Conservation (phyloP, 1,284 basidiomycete species). For the Ceratobasidium sp. region DNA sequence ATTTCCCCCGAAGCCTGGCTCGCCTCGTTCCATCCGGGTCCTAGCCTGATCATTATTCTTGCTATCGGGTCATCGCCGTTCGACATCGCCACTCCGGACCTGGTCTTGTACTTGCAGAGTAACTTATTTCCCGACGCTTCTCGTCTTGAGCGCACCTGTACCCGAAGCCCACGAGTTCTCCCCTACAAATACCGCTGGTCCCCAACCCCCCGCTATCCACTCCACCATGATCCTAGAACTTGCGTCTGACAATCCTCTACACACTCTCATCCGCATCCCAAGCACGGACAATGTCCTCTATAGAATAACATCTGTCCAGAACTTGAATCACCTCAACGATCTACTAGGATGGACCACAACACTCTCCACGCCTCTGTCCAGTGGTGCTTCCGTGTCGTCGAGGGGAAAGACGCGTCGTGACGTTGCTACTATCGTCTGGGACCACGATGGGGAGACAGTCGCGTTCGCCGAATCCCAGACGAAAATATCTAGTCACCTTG, state of each 20-base stretch:
- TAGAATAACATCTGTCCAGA: slow-evolving; percentile 40
- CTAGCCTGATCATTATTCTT: slow-evolving; percentile 11
- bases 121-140: slow-evolving; percentile 39
- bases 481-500: slow-evolving; percentile 38
- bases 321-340: slow-evolving; percentile 42
- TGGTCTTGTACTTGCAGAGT: slow-evolving; percentile 26
- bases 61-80: slow-evolving; percentile 21
- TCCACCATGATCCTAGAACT: slow-evolving; percentile 44
- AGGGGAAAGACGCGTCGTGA: slow-evolving; percentile 40
- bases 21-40: slow-evolving; percentile 9
- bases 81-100: slow-evolving; percentile 6
- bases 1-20: slow-evolving; percentile 1
- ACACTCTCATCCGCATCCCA: slow-evolving; percentile 43
- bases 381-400: slow-evolving; percentile 23
- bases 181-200: slow-evolving; percentile 27
- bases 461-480: slow-evolving; percentile 25
- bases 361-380: slow-evolving; percentile 14
- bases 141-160: slow-evolving; percentile 7
- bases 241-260: slow-evolving; percentile 42
- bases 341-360: slow-evolving; percentile 43
- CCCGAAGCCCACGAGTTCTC: slow-evolving; percentile 23
- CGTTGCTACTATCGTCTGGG: slow-evolving; percentile 42
- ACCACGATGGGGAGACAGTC: slow-evolving; percentile 37
- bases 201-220: slow-evolving; percentile 6
- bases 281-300: slow-evolving; percentile 39